Evolutionary conservation across 106 monocot species (phyloP), one percentile per base, ranked within the genome.

Genomic region (Platanthera guangdongensis): DNA sequence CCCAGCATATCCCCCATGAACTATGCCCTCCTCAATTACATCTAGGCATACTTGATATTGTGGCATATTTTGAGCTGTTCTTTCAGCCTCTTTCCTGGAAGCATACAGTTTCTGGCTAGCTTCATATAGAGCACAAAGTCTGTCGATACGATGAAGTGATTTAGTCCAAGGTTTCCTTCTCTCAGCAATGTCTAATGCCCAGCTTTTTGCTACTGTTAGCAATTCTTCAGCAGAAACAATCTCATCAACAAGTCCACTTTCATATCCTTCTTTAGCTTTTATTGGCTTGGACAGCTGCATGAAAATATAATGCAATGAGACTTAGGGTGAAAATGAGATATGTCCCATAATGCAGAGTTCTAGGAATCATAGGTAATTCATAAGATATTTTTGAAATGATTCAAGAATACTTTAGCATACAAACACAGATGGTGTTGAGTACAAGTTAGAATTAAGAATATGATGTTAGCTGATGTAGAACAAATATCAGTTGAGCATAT

Each of bases 61-160:
- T 51, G 83, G 77, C 80, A 80, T 83, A 73, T 86, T 82, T 50
- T 80, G 80, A 77, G 82, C 79, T 68, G 69, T 80, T 57, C 16
- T 73, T 55, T 86, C 82, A 73, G 77, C 80, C 52, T 83, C 76
- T 47, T 78, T 76, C 64, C 86, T 77, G 9, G 8, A 72, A 51
- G 72, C 49, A 22, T 72, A 72, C 51, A 72, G 18, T 46, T 46
- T 72, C 51, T 51, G 72, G 9, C 72, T 11, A 1, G 72, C 46
- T 51, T 72, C 72, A 22, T 72, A 72, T 21, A 50, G 80, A 15
- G 86, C 74, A 19, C 83, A 73, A 49, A 86, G 72, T 77, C 55
- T 80, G 47, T 86, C 86, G 51, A 73, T 86, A 32, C 83, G 86
- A 57, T 47, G 53, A 78, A 86, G 86, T 68, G 86, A 80, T 82